Conservation (phyloP, 208 protist genomes). For the Leishmania tropica region DNA sequence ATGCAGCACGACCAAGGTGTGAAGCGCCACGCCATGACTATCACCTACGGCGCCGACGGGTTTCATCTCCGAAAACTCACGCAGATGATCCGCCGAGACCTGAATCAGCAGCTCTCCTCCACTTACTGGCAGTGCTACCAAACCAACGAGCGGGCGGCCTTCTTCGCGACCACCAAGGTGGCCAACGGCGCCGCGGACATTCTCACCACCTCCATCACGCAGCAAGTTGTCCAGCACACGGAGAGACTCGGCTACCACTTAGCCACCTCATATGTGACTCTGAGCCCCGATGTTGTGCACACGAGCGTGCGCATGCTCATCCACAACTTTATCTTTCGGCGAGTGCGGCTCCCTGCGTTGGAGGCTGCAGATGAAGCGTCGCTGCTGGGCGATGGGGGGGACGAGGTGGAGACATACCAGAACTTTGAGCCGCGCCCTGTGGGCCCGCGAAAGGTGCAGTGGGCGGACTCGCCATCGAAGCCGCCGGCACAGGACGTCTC, state of each 20-base stretch:
- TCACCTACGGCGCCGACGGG: slow-evolving; percentile 86
- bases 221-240: slow-evolving; percentile 85
- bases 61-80: slow-evolving; percentile 78
- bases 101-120: slow-evolving; percentile 77
- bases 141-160: slow-evolving; percentile 83
- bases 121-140: slow-evolving; percentile 93
- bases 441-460: slow-evolving; percentile 56
- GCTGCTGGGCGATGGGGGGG: slow-evolving; percentile 39
- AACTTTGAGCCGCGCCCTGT: slow-evolving; percentile 69
- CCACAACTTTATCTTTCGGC: slow-evolving; percentile 87
- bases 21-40: slow-evolving; percentile 87
- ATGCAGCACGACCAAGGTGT: slow-evolving; percentile 89
- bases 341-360: slow-evolving; percentile 46
- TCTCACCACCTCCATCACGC: slow-evolving; percentile 83
- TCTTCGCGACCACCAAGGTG: slow-evolving; percentile 88
- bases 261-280: slow-evolving; percentile 75
- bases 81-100: slow-evolving; percentile 69
- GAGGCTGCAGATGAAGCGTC: slow-evolving; percentile 63
- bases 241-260: slow-evolving; percentile 82
- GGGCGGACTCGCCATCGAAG: slow-evolving; percentile 26
- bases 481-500: slow-evolving; percentile 39
- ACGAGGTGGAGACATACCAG: slow-evolving; percentile 68
- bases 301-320: slow-evolving; percentile 88
- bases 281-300: slow-evolving; percentile 86
- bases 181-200: slow-evolving; percentile 87